These are phyloP conservation scores for Saussurea involucrata DNA, from an alignment of 129 eudicot species.

Conservation along the genomic window DNA sequence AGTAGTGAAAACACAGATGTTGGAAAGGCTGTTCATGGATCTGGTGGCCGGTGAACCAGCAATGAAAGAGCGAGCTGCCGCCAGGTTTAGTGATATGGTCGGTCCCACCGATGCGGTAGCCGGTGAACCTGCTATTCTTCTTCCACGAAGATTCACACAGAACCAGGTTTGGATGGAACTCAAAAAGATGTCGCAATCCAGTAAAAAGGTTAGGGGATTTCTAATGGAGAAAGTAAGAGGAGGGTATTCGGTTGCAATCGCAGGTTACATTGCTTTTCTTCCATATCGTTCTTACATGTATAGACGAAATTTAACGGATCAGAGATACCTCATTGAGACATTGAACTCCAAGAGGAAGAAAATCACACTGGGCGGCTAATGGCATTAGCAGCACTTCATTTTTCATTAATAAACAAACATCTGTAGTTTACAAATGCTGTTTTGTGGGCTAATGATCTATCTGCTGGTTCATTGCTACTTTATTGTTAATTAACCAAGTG, in stretches of 20 bases:
- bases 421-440: neutral
- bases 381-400: neutral
- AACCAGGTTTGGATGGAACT: constrained; percentile 25
- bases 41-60: constrained; percentile 45
- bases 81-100: constrained; percentile 35
- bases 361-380: neutral
- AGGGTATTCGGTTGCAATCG: constrained; percentile 45
- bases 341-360: constrained; percentile 20
- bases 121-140: constrained; percentile 28
- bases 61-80: constrained; percentile 35
- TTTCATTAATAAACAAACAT: constrained; percentile 9
- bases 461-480: constrained; percentile 2
- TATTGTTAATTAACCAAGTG: neutral
- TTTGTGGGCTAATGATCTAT: neutral
- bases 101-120: constrained; percentile 34
- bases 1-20: constrained; percentile 24
- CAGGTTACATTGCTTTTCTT: constrained; percentile 45
- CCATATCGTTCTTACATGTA: neutral
- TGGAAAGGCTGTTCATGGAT: constrained; percentile 50
- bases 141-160: constrained; percentile 25
- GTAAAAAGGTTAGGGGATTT: constrained; percentile 18
- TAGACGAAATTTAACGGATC: neutral
- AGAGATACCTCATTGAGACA: constrained; percentile 2
- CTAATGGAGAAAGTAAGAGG: constrained; percentile 31
- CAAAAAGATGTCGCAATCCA: neutral